phyloP scores from a whole-genome alignment of 78 protist species.

The Dictyostelium purpureum region DNA sequence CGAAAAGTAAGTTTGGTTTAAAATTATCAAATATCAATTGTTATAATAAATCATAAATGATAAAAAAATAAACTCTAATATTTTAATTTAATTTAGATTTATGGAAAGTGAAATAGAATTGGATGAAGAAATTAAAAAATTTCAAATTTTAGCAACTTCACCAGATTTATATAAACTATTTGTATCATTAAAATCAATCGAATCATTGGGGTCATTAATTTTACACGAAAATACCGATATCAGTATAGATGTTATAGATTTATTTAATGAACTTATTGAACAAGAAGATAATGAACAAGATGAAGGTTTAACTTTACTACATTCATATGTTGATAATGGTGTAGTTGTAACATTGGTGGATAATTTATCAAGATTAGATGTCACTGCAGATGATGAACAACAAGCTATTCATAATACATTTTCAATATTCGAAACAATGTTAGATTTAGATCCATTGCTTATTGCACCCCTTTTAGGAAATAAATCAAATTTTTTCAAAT shows the following conservation, averaged over 20 bases:
- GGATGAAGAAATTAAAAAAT: constrained; percentile 71
- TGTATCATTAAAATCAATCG: constrained; percentile 46
- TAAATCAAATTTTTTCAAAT: constrained; percentile 28
- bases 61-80: neutral
- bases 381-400: constrained; percentile 23
- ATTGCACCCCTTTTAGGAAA: neutral
- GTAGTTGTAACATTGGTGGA: constrained; percentile 35
- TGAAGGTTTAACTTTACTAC: neutral
- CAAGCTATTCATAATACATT: constrained; percentile 46
- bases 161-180: constrained; percentile 74
- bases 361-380: constrained; percentile 5
- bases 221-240: constrained; percentile 69
- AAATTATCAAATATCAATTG: neutral
- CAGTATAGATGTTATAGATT: constrained; percentile 26
- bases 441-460: constrained; percentile 31
- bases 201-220: constrained; percentile 73
- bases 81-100: constrained; percentile 23
- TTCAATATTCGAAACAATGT: constrained; percentile 53
- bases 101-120: constrained; percentile 81
- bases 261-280: constrained; percentile 54
- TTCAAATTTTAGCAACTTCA: constrained; percentile 73
- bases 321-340: constrained; percentile 21
- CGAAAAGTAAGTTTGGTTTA: constrained; percentile 38
- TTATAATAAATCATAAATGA: neutral
- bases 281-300: constrained; percentile 27